Percentiles rank a stretch among this genome's conserved stretches.
phyloP scores from a whole-genome alignment of 345 rosid species.

The Anacardium occidentale region DNA sequence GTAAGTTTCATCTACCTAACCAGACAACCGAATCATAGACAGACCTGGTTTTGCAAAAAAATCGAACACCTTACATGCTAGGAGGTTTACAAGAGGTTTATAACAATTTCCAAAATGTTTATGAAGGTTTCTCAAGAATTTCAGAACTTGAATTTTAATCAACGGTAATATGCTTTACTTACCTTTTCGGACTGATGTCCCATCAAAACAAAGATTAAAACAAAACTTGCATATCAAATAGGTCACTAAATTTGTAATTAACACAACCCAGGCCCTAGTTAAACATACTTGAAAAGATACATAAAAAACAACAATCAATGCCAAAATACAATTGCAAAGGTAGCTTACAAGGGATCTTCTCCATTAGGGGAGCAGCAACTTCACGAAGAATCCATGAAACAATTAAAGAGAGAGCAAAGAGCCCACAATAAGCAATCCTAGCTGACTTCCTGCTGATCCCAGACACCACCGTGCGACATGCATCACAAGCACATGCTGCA shows the following conservation, averaged over 20 bases:
- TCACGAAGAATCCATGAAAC: constrained; percentile 98
- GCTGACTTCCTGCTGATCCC: constrained; percentile 94
- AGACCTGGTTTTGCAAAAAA: no score
- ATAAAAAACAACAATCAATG: neutral
- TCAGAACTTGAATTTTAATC: no score
- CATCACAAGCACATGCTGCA: constrained; percentile 96
- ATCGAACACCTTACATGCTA: no score
- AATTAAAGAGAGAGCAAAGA: constrained; percentile 85
- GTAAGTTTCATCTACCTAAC: no score
- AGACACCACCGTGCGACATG: constrained; percentile 84
- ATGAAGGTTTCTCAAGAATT: no score
- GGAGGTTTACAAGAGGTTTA: no score
- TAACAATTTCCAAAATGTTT: no score
- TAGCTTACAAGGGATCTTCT: constrained; percentile 88
- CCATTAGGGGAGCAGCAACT: constrained; percentile 99
- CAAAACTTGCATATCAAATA: neutral
- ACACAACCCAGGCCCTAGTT: neutral
- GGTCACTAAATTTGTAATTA: neutral
- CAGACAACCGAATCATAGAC: no score
- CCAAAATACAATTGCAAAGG: neutral
- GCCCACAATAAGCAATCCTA: constrained; percentile 95
- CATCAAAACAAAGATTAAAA: neutral
- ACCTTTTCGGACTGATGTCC: neutral
- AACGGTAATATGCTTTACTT: neutral
- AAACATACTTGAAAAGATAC: neutral